A percentile compares a stretch with the other conserved stretches of the same genome.
Evolutionary conservation across 805 yeast species (phyloP).

Genomic region (Henningerozyma blattae): DNA sequence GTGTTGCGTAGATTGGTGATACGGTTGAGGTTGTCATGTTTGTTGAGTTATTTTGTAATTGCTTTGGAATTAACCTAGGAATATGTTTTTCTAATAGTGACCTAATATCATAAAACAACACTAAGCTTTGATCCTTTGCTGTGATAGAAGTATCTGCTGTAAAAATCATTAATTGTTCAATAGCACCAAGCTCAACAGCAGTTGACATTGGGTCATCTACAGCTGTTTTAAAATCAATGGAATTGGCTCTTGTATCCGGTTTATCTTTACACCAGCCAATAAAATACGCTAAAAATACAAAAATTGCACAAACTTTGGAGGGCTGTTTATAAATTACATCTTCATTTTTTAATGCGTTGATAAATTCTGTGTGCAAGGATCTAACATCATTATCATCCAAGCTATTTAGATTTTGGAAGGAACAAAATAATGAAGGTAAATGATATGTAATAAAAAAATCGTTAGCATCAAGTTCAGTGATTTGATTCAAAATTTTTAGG

Average conservation of each 20-base stretch:
- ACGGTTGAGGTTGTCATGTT: neutral
- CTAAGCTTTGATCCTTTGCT: slow-evolving; percentile 28
- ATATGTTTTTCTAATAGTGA: slow-evolving; percentile 53
- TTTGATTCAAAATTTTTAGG: slow-evolving; percentile 30
- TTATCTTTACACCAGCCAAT: slow-evolving; percentile 54
- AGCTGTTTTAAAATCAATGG: slow-evolving; percentile 41
- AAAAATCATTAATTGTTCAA: slow-evolving; percentile 53
- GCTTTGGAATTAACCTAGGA: slow-evolving; percentile 43
- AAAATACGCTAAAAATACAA: slow-evolving; percentile 44
- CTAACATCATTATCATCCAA: slow-evolving; percentile 29
- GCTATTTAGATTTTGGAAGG: slow-evolving; percentile 29
- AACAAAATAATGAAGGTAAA: slow-evolving; percentile 44
- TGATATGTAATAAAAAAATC: slow-evolving; percentile 56
- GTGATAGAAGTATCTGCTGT: slow-evolving; percentile 43
- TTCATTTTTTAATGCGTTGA: slow-evolving; percentile 28
- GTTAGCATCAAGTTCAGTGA: slow-evolving; percentile 39
- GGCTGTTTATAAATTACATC: slow-evolving; percentile 33
- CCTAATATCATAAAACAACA: slow-evolving; percentile 52
- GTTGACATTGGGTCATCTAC: slow-evolving; percentile 49
- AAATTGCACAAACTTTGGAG: slow-evolving; percentile 34
- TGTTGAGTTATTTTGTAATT: slow-evolving; percentile 31
- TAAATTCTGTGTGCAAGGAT: slow-evolving; percentile 26
- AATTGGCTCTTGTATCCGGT: slow-evolving; percentile 28
- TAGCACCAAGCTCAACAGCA: slow-evolving; percentile 52
- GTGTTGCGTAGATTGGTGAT: no score